Evolutionary conservation across 306 rosid species (phyloP), one percentile per base, ranked within the genome.

Genomic region (Ochetophila trinervis): DNA sequence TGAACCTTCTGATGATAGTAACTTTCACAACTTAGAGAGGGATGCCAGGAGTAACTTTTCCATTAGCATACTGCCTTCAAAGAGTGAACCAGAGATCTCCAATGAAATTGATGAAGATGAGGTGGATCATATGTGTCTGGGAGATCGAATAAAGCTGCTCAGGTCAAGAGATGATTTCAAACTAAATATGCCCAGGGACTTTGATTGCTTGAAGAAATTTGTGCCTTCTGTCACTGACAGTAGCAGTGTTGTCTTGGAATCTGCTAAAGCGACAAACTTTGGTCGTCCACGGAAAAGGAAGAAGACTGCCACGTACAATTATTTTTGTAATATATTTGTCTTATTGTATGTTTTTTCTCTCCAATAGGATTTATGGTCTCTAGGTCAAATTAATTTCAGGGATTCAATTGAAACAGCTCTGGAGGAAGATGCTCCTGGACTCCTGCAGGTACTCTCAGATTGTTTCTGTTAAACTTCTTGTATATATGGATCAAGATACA

Each of bases 381-480:
- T 30, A 16, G 71, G 55, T 21, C 44, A 64, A 64, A 58, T 37
- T 44, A 16, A 64, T 76, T 87, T 78, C 85, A 92, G 98, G 75
- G 89, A 89, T 78, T 89, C 95, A 11, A 61, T 89, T 82, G 71
- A 89, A 81, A 79, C 88, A 48, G 96, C 95, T 21, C 73, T 92
- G 47, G 95, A 89, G 78, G 98, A 92, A 78, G 98, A 89, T 84
- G 98, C 93, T 67, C 98, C 98, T 59, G 98, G 98, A 68, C 98
- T 92, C 18, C 77, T 92, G 75, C 84, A 85, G 96, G 98, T 89
- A 79, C 49, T 66, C 68, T 60, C 58, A 36, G 63, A 72, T 78
- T 66, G 40, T 53, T 71, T 47, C 42, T 57, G 59, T 61, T 84
- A 65, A 68, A 56, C 61, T 67, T 53, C 49, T 49, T 73, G 47